Evolutionary conservation across 176 grass and related monocot genomes (phyloP), one percentile per base, ranked within the genome.

Genomic region (Phragmites australis): DNA sequence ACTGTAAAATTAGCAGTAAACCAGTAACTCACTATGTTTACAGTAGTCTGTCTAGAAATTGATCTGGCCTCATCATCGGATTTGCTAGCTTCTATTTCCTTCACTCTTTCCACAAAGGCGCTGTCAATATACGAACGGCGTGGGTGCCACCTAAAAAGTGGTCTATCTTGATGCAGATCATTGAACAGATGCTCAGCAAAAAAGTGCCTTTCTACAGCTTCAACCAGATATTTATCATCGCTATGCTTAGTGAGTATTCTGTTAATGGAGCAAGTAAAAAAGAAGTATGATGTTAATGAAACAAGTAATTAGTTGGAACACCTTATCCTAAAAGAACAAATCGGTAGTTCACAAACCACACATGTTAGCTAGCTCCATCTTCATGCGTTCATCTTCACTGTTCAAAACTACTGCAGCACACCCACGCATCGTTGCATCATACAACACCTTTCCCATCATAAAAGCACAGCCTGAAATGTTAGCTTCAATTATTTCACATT

Each of bases 131-230:
- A 94, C 1, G 49, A 46, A 87, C 52, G 81, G 22, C 96, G 88
- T 62, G 39, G 77, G 73, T 53, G 82, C 88, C 96, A 98, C 39
- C 86, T 90, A 80, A 89, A 86, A 73, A 86, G 41, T 29, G 79
- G 56, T 55, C 71, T 87, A 84, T 91, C 90, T 80, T 85, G 81
- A 89, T 98, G 76, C 70, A 89, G 59, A 69, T 98, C 96, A 66
- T 42, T 82, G 22, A 86, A 95, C 43, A 98, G 84, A 87, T 79
- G 86, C 84, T 98, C 96, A 9, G 84, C 75, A 71, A 89, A 95
- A 65, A 83, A 94, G 71, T 95, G 75, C 22, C 48, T 87, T 29
- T 83, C 87, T 53, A 98, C 81, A 68, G 75, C 65, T 75, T 75
- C 25, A 80, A 89, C 77, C 63, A 84, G 53, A 23, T 44, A 74